Percentiles rank a stretch among this genome's conserved stretches.
These are phyloP conservation scores for Clarireedia hainanense DNA, from an alignment of 2,329 filamentous ascomycete species.

Conservation along the genomic window DNA sequence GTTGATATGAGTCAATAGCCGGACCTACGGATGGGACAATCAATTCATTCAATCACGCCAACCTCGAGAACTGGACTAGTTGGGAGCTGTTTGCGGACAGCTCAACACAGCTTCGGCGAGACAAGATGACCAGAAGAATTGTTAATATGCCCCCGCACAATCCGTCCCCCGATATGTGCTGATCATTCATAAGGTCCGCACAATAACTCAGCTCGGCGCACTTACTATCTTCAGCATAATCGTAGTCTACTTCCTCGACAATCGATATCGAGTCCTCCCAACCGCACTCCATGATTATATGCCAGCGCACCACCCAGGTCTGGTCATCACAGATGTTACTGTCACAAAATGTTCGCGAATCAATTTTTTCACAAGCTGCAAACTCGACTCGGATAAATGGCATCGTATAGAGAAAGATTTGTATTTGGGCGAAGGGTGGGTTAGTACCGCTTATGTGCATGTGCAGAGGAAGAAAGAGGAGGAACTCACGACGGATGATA, in stretches of 20 bases:
- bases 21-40: constrained; percentile 10
- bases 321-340: constrained; percentile 63
- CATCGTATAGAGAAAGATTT: constrained; percentile 65
- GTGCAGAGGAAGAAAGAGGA: constrained; percentile 64
- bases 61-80: constrained; percentile 10
- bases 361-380: constrained; percentile 52
- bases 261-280: constrained; percentile 60
- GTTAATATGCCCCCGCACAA: constrained; percentile 13
- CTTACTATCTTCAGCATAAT: constrained; percentile 42
- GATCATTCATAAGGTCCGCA: constrained; percentile 35
- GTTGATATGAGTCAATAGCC: constrained; percentile 1
- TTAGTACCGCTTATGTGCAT: constrained; percentile 58
- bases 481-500: constrained; percentile 53
- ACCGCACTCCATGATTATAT: constrained; percentile 60
- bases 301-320: constrained; percentile 59
- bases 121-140: constrained; percentile 30
- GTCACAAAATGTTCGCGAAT: constrained; percentile 55
- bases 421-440: constrained; percentile 56
- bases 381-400: constrained; percentile 51
- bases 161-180: constrained; percentile 6
- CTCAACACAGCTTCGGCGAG: constrained; percentile 3
- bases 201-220: constrained; percentile 26
- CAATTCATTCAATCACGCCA: constrained; percentile 2
- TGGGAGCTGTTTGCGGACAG: constrained; percentile 8
- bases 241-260: constrained; percentile 58